phyloP scores from a whole-genome alignment of 345 rosid species.

The Camelina neglecta region DNA sequence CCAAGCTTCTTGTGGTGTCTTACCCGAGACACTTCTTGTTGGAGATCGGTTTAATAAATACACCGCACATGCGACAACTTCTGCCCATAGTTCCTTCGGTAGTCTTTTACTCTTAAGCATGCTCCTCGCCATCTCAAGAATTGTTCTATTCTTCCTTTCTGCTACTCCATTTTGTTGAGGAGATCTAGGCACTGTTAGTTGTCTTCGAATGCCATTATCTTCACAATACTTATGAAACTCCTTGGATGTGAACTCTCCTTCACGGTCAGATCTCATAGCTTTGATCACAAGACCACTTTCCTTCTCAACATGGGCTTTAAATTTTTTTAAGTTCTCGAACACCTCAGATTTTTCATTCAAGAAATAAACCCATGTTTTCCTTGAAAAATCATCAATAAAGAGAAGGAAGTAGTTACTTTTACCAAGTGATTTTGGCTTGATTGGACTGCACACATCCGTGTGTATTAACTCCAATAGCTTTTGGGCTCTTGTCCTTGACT shows the following conservation, averaged over 20 bases:
- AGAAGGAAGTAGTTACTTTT: too few relatives aligned
- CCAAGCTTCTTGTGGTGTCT: conserved; percentile 6
- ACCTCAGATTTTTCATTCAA: too few relatives aligned
- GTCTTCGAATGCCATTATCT: neutral
- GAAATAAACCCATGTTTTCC: too few relatives aligned
- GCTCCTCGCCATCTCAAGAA: conserved; percentile 3
- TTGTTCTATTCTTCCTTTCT: conserved; percentile 6
- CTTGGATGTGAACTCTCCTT: neutral
- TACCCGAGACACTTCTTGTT: too few relatives aligned
- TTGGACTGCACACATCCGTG: too few relatives aligned
- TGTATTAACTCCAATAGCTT: too few relatives aligned
- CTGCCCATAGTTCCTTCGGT: neutral
- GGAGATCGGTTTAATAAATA: neutral
- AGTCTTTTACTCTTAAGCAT: neutral
- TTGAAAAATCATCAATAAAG: too few relatives aligned
- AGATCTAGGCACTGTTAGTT: neutral
- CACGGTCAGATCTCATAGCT: neutral
- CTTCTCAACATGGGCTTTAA: too few relatives aligned
- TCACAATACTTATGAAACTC: neutral
- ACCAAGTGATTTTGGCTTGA: too few relatives aligned
- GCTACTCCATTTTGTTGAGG: conserved; percentile 1
- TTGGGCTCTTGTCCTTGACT: too few relatives aligned
- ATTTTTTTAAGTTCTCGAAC: too few relatives aligned
- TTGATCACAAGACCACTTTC: too few relatives aligned
- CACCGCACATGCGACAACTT: neutral